phyloP scores from a whole-genome alignment of 2,329 filamentous ascomycete genomes.

The Zymoseptoria tritici region DNA sequence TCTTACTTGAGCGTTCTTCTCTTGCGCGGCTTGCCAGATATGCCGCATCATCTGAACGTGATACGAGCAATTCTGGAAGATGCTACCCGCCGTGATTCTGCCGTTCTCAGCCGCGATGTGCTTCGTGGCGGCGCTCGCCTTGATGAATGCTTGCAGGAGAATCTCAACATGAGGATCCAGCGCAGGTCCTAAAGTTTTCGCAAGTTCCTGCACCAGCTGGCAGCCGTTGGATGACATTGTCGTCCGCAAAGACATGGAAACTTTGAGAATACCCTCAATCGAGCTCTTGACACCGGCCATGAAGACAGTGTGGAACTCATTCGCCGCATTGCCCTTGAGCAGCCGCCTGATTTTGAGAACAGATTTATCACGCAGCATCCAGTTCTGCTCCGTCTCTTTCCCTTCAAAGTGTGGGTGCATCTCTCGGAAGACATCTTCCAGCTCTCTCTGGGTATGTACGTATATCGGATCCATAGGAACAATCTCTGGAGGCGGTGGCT shows the following conservation, averaged over 20 bases:
- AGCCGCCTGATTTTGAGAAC: conserved; percentile 68
- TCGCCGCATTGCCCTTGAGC: conserved; percentile 73
- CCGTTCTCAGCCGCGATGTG: conserved; percentile 84
- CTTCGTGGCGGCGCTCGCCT: conserved; percentile 82
- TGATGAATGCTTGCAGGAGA: conserved; percentile 80
- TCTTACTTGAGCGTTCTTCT: conserved; percentile 88
- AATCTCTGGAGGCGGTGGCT: conserved; percentile 55
- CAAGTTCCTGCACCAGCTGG: conserved; percentile 75
- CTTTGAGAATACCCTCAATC: conserved; percentile 83
- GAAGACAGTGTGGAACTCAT: conserved; percentile 67
- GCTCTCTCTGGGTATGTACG: conserved; percentile 73
- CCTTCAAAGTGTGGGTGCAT: conserved; percentile 82
- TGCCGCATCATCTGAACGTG: conserved; percentile 77
- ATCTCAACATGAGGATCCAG: conserved; percentile 88
- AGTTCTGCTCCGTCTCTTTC: conserved; percentile 83
- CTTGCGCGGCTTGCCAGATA: conserved; percentile 70
- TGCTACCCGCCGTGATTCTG: conserved; percentile 69
- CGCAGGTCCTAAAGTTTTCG: conserved; percentile 63
- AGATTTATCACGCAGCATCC: conserved; percentile 77
- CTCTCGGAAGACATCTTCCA: conserved; percentile 78
- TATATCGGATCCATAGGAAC: conserved; percentile 73
- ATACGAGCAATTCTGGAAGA: conserved; percentile 74
- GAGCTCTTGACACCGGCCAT: conserved; percentile 63
- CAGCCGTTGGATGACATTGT: conserved; percentile 86
- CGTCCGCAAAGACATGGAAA: conserved; percentile 73